Conservation (phyloP, 768 basidiomycete species). For the Infundibulicybe gibba region DNA sequence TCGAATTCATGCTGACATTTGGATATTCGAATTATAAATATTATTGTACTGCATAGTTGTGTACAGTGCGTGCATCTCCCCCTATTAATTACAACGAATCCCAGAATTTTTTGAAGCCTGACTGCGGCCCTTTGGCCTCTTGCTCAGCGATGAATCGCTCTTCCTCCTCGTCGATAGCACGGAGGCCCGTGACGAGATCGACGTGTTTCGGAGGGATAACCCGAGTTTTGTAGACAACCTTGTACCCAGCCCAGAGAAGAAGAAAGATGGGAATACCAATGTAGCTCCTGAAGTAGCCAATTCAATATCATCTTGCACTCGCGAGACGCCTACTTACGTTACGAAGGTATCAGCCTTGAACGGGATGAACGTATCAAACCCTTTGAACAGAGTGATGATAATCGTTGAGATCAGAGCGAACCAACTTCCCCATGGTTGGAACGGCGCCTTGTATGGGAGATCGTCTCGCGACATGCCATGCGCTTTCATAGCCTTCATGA, state of each 20-base stretch:
- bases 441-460: conserved; percentile 38
- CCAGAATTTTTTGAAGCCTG: conserved; percentile 25
- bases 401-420: conserved; percentile 50
- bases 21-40: no score
- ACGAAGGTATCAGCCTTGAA: conserved; percentile 57
- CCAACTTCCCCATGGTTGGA: conserved; percentile 54
- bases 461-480: conserved; percentile 25
- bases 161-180: conserved; percentile 64
- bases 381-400: conserved; percentile 58
- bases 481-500: conserved; percentile 1
- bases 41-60: no score
- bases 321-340: conserved; percentile 36
- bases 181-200: conserved; percentile 57
- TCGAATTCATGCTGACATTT: no score
- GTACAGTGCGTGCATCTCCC: no score
- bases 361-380: conserved; percentile 46
- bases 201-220: conserved; percentile 43
- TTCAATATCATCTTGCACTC: no score
- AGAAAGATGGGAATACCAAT: conserved; percentile 40
- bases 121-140: conserved; percentile 32
- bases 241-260: conserved; percentile 37
- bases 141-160: conserved; percentile 43
- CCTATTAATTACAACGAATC: conserved; percentile 33
- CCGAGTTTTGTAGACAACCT: conserved; percentile 29
- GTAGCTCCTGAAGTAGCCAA: conserved; percentile 30